These are phyloP conservation scores for Ophiostoma sp. DNA, from an alignment of 2,329 filamentous ascomycete genomes.

Conservation along the genomic window DNA sequence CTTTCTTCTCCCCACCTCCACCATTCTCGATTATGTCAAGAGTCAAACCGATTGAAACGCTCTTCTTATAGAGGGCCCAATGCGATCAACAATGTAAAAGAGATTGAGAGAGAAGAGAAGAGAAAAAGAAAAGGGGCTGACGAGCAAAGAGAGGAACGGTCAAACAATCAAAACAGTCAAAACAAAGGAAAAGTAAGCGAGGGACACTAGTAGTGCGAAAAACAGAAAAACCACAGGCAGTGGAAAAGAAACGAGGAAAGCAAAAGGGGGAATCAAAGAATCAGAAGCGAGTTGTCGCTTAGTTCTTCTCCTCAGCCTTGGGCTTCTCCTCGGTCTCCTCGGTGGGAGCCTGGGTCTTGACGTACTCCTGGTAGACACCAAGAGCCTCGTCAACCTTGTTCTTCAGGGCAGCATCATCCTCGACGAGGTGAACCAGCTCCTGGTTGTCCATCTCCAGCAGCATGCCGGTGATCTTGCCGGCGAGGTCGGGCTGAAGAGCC, in stretches of 20 bases:
- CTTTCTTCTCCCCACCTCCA: slow-evolving; percentile 15
- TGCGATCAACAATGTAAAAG: not conserved
- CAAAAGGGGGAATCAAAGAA: slow-evolving; percentile 12
- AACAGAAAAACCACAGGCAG: not conserved
- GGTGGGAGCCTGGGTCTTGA: slow-evolving; percentile 66
- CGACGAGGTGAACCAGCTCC: slow-evolving; percentile 90
- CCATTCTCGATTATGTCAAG: not conserved
- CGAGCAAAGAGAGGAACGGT: not conserved
- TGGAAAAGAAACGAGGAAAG: not conserved
- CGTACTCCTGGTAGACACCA: slow-evolving; percentile 95
- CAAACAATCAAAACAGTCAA: not conserved
- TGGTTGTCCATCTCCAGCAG: slow-evolving; percentile 97
- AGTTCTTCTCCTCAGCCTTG: slow-evolving; percentile 43
- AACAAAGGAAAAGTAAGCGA: not conserved
- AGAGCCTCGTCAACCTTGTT: slow-evolving; percentile 97
- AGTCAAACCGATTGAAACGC: no score
- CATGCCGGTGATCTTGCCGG: slow-evolving; percentile 99
- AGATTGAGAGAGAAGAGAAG: slow-evolving; percentile 14
- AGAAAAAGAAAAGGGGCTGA: not conserved
- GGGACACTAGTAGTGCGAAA: not conserved
- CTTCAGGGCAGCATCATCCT: slow-evolving; percentile 82
- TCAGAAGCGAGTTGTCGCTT: slow-evolving; percentile 18
- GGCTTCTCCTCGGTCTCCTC: slow-evolving; percentile 41
- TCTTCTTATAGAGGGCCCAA: not conserved
- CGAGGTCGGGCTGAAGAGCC: slow-evolving; percentile 86